A percentile compares a stretch with the other conserved stretches of the same genome.
These are phyloP conservation scores for Dioscorea dumetorum DNA, from an alignment of 106 monocot species.

Conservation along the genomic window DNA sequence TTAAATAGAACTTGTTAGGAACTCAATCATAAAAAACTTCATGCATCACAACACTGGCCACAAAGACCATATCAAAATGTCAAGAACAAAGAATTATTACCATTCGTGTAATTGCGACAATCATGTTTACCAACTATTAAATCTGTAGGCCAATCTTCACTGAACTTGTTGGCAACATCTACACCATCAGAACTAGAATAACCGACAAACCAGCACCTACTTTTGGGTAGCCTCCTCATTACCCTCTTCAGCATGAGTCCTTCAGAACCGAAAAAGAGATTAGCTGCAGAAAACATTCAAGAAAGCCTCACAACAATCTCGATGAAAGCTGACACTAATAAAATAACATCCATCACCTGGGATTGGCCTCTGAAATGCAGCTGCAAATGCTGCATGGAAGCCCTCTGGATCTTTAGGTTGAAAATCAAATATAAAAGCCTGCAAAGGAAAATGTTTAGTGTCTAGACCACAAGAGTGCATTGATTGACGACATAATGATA, in stretches of 20 bases:
- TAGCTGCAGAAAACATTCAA: not conserved
- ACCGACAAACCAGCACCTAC: constrained; percentile 84
- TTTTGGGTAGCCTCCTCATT: constrained; percentile 49
- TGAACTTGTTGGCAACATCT: constrained; percentile 55
- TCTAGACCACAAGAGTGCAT: not conserved
- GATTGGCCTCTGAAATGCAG: constrained; percentile 31
- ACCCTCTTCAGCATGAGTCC: constrained; percentile 66
- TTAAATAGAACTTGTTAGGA: not conserved
- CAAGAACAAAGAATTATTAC: constrained; percentile 21
- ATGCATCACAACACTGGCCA: too few relatives aligned
- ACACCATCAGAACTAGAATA: constrained; percentile 26
- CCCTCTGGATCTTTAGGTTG: constrained; percentile 81
- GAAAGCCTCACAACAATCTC: not conserved
- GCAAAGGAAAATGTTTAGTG: constrained; percentile 3
- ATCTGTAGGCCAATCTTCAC: constrained; percentile 46
- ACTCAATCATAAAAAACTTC: too few relatives aligned
- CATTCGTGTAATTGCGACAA: constrained; percentile 74
- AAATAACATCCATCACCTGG: constrained; percentile 32
- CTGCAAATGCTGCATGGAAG: constrained; percentile 39
- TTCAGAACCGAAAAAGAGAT: constrained; percentile 9
- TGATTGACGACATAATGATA: not conserved
- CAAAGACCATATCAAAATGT: not conserved
- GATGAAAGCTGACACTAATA: not conserved
- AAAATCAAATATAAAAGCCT: constrained; percentile 78
- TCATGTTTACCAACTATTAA: constrained; percentile 68